Evolutionary conservation across 2,329 filamentous ascomycete species (phyloP), one percentile per base, ranked within the genome.

Genomic region (Microdochium trichocladiopsis): DNA sequence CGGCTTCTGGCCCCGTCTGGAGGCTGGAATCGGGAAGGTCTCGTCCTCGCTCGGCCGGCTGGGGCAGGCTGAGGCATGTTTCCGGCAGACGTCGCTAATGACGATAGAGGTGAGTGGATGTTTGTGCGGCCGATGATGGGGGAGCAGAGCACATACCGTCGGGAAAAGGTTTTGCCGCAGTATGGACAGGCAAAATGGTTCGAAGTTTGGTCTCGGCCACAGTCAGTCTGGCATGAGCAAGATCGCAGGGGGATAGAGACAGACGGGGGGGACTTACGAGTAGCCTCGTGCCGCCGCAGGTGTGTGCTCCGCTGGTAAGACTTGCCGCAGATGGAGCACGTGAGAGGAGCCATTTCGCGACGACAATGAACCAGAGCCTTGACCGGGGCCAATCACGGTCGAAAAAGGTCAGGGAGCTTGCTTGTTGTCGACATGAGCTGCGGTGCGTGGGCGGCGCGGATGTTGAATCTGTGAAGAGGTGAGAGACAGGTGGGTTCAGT

Each of bases 1-100:
- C 0, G 62, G 58, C 43, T 62, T 64, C 25, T 63, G 61, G 14
- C 64, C 64, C 4, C 63, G 59, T 36, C 58, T 60, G n/a, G n/a
- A n/a, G n/a, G n/a, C n/a, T 9, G 58, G 55, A 1, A 57, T 56
- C 2, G 60, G 59, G 1, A 63, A 25, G 2, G 14, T 33, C 8
- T 50, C 49, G 11, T 50, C 52, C 4, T 53, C 50, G 22, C 37
- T 47, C 25, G 51, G 50, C 16, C 59, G 62, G 31, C 52, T 53
- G 3, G 54, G 51, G 28, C 62, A 65, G 37, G 55, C 53, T 5
- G 56, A 25, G 8, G 57, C 53, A 50, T 65, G 63, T 45, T 63
- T 63, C 10, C 61, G 58, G 53, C 61, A 64, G 16, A 65, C 62
- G 47, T 61, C 59, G 24, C 57, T 60, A 41, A 21, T 11, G 8